Conservation (phyloP, 164 flowering plant species). For the Sextonia rubra region DNA sequence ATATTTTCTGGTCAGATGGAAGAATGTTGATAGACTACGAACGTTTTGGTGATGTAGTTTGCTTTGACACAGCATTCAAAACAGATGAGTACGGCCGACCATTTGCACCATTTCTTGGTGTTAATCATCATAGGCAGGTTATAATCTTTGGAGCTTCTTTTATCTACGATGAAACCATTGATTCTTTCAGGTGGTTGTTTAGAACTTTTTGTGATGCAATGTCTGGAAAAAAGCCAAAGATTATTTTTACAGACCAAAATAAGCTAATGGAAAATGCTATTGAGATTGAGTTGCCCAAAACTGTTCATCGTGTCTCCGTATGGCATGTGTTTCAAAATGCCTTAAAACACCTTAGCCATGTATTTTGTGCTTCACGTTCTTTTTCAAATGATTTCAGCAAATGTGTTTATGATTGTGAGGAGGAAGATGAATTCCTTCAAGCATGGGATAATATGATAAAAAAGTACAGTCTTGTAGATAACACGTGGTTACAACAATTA, state of each 20-base stretch:
- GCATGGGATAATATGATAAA: constrained; percentile 2
- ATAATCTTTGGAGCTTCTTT: constrained; percentile 4
- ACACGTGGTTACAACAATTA: neutral
- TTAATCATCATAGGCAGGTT: constrained; percentile 10
- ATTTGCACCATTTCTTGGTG: constrained; percentile 11
- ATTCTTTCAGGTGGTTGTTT: constrained; percentile 15
- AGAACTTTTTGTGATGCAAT: constrained; percentile 9
- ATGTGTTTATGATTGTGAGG: neutral
- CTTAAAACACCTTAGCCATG: constrained; percentile 4
- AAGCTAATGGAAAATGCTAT: constrained; percentile 5
- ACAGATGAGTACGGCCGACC: neutral
- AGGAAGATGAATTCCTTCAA: neutral
- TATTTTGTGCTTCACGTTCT: neutral
- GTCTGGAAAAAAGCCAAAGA: constrained; percentile 7
- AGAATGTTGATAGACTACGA: constrained; percentile 1
- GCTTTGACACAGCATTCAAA: constrained; percentile 10
- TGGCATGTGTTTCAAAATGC: constrained; percentile 15
- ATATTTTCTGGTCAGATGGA: constrained; percentile 9
- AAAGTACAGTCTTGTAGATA: neutral
- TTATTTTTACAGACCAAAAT: constrained; percentile 10
- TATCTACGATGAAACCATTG: constrained; percentile 1
- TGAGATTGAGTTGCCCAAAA: constrained; percentile 2
- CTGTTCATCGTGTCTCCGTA: constrained; percentile 11
- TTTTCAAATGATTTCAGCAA: constrained; percentile 4
- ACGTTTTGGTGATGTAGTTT: constrained; percentile 7